Percentiles rank a stretch among this genome's conserved stretches.
These are phyloP conservation scores for Penicillium sp. DNA, from an alignment of 2,329 filamentous ascomycete genomes.

Conservation along the genomic window DNA sequence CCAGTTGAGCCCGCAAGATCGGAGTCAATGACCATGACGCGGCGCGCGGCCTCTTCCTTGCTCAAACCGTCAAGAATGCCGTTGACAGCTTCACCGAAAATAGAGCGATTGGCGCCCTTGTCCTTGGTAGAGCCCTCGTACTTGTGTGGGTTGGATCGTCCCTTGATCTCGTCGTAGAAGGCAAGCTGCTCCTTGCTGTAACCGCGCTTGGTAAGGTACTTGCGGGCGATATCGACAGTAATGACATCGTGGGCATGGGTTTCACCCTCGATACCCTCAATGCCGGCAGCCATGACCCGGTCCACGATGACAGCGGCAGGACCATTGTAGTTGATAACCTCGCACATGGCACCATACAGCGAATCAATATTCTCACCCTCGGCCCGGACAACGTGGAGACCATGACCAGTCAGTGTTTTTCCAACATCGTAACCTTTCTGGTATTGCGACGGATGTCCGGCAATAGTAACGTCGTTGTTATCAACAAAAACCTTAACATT, in stretches of 20 bases:
- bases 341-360: conserved; percentile 34
- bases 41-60: conserved; percentile 37
- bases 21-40: conserved; percentile 43
- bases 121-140: conserved; percentile 38
- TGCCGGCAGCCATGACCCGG: conserved; percentile 40
- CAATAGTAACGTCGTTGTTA: conserved; percentile 45
- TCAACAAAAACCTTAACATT: conserved; percentile 43
- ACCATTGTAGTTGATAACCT: conserved; percentile 33
- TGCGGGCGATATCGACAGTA: conserved; percentile 36
- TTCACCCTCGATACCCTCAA: conserved; percentile 37
- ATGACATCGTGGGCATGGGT: conserved; percentile 41
- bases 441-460: conserved; percentile 42
- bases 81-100: conserved; percentile 44
- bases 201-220: conserved; percentile 39
- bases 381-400: conserved; percentile 37
- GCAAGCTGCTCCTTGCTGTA: conserved; percentile 35
- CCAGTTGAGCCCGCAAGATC: conserved; percentile 44
- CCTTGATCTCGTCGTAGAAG: conserved; percentile 38
- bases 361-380: conserved; percentile 40
- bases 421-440: conserved; percentile 38
- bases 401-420: conserved; percentile 37
- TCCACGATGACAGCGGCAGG: conserved; percentile 34
- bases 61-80: conserved; percentile 36
- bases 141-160: conserved; percentile 30
- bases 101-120: conserved; percentile 38